Evolutionary conservation across 129 eudicot species (phyloP).

Genomic region (Daucus carota): DH1_v3.0 NC_030388.2:19517001-19517500

Average conservation of each 20-base stretch:
- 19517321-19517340: neutral
- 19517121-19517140: conserved; percentile 10
- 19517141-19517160: conserved; percentile 4
- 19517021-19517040: conserved; percentile 9
- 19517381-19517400: neutral
- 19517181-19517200: neutral
- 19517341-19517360: neutral
- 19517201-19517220: conserved; percentile 2
- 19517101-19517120: neutral
- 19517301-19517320: conserved; percentile 6
- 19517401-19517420: neutral
- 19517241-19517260: neutral
- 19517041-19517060: neutral
- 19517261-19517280: conserved; percentile 3
- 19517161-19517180: neutral
- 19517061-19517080: conserved; percentile 13
- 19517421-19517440: conserved; percentile 2
- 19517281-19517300: neutral
- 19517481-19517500: neutral
- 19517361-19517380: neutral
- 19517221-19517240: neutral
- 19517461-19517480: neutral
- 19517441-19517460: neutral
- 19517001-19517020: neutral
- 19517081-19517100: conserved; percentile 6